These are phyloP conservation scores for Actinomortierella ambigua DNA, from an alignment of 371 early-diverging fungal species.

Conservation along the genomic window DNA sequence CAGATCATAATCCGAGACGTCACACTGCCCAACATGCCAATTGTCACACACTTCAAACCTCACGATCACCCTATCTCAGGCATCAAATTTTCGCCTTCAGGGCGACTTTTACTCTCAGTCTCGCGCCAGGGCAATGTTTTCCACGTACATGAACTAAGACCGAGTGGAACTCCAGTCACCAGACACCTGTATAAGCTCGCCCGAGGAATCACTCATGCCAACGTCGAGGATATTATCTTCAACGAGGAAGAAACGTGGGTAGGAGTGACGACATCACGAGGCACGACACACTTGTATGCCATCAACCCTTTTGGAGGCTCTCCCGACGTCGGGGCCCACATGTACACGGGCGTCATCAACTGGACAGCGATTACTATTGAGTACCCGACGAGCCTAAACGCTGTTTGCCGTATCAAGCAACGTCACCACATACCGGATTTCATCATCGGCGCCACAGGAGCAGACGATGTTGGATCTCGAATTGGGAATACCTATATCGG, in stretches of 20 bases:
- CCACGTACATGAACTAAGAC: constrained; percentile 62
- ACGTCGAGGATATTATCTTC: constrained; percentile 73
- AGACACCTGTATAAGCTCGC: constrained; percentile 72
- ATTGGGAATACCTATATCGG: no score
- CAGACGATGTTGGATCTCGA: no score
- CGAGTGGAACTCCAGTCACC: constrained; percentile 31
- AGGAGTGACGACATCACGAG: constrained; percentile 75
- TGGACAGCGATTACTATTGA: constrained; percentile 46
- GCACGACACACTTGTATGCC: constrained; percentile 79
- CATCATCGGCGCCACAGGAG: constrained; percentile 15
- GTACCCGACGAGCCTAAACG: constrained; percentile 40
- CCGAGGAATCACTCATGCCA: constrained; percentile 81
- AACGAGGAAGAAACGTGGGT: constrained; percentile 81
- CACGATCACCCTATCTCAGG: constrained; percentile 75
- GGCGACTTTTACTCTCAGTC: constrained; percentile 73
- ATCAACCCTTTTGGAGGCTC: constrained; percentile 75
- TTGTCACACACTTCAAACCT: constrained; percentile 75
- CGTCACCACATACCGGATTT: constrained; percentile 42
- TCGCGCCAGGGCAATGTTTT: constrained; percentile 79
- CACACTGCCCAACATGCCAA: constrained; percentile 47
- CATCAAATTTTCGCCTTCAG: constrained; percentile 68
- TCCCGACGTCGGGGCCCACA: constrained; percentile 67
- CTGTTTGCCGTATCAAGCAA: constrained; percentile 63
- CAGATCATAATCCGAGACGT: constrained; percentile 57
- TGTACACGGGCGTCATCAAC: constrained; percentile 44